Percentiles rank a stretch among this genome's conserved stretches.
These are phyloP conservation scores for Macrophomina pseudophaseolina DNA, from an alignment of 2,329 filamentous ascomycete species.

Conservation along the genomic window DNA sequence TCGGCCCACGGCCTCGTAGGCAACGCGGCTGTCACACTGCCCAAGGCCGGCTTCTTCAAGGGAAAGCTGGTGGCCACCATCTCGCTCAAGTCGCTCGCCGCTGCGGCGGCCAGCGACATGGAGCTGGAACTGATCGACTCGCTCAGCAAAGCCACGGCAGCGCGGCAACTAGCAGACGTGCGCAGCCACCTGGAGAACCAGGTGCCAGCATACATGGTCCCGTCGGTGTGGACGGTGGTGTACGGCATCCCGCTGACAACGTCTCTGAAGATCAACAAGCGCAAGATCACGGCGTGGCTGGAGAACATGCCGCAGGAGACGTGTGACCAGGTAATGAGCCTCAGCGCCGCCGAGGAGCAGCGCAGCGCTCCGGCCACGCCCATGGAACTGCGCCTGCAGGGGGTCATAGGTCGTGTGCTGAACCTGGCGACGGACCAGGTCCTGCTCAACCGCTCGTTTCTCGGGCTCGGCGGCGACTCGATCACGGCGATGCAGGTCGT, in stretches of 20 bases:
- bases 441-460: slow-evolving; percentile 46
- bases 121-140: slow-evolving; percentile 13
- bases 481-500: slow-evolving; percentile 5
- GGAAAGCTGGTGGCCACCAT: background rate
- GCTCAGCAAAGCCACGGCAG: slow-evolving; percentile 34
- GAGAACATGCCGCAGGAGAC: slow-evolving; percentile 19
- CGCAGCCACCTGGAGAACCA: slow-evolving; percentile 27
- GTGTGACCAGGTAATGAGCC: slow-evolving; percentile 31
- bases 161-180: background rate
- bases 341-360: slow-evolving; percentile 41
- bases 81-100: background rate
- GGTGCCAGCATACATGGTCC: slow-evolving; percentile 48
- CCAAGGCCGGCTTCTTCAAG: slow-evolving; percentile 41
- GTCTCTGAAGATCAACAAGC: slow-evolving; percentile 44
- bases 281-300: slow-evolving; percentile 10
- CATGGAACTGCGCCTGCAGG: slow-evolving; percentile 34
- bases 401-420: slow-evolving; percentile 26
- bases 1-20: slow-evolving; percentile 34
- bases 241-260: slow-evolving; percentile 41
- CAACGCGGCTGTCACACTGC: slow-evolving; percentile 29
- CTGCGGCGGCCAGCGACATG: slow-evolving; percentile 4
- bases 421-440: slow-evolving; percentile 30
- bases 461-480: slow-evolving; percentile 49
- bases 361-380: slow-evolving; percentile 28
- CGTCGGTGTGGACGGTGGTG: slow-evolving; percentile 45